A percentile compares a stretch with the other conserved stretches of the same genome.
These are phyloP conservation scores for Solanum hybrid DNA, from an alignment of 305 asterid genomes.

Conservation along the genomic window DNA sequence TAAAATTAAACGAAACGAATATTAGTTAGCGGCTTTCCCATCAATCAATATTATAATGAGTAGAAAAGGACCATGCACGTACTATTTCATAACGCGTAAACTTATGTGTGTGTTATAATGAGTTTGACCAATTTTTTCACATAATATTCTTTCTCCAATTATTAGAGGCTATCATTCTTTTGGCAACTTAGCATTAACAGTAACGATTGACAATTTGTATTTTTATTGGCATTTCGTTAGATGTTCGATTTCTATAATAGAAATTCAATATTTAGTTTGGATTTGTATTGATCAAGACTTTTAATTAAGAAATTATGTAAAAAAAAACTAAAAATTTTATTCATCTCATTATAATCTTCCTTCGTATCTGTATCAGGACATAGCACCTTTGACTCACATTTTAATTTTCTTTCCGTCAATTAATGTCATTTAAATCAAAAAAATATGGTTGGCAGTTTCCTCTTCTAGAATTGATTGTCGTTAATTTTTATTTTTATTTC, in stretches of 20 bases:
- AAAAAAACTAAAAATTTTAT: too few species aligned
- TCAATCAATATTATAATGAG: not conserved
- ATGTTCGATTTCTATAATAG: not conserved
- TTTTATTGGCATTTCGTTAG: not conserved
- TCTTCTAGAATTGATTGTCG: not conserved
- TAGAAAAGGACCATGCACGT: not conserved
- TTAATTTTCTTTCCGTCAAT: not conserved
- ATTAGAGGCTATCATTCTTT: not conserved
- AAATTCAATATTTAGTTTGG: not conserved
- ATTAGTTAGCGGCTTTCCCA: rapidly evolving
- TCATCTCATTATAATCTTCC: too few species aligned
- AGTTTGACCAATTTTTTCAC: not conserved
- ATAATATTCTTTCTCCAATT: not conserved
- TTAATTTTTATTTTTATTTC: not conserved
- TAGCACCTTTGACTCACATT: not conserved
- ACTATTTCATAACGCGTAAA: constrained; percentile 4
- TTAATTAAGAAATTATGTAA: too few species aligned
- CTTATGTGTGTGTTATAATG: not conserved
- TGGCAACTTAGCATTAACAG: not conserved
- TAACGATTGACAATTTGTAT: not conserved
- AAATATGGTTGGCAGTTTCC: not conserved
- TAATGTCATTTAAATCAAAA: not conserved
- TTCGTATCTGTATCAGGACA: not conserved
- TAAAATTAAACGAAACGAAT: not conserved
- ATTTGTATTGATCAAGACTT: not conserved